Base-by-base conservation (phyloP, 768 basidiomycete genomes). In the Tylopilus subfusipes region DNA sequence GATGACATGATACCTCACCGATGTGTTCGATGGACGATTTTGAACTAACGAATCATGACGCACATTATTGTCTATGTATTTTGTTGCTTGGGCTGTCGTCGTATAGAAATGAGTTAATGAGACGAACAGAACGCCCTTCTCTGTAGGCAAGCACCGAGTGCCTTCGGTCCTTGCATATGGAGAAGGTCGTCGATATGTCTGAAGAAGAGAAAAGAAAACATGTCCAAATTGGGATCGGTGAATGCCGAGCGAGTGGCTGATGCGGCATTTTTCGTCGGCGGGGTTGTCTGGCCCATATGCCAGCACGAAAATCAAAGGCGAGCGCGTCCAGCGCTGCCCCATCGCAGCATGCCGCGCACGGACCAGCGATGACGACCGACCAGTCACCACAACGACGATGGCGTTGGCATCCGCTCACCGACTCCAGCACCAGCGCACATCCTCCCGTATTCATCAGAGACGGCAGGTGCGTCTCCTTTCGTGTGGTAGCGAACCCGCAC, bases 401-500 rank as follows among this genome's bases (percentile, higher is more conserved):
- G 88, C 72, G 80, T 50, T 92, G 90, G 90, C 76, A 78, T 53
- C 78, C 82, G 45, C 75, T 93, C 53, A 83, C 88, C 36, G 87
- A 90, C 70, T 77, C 84, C 11, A 78, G 78, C 49, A 78, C 81
- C 42, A 87, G 80, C 60, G 79, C 74, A 57, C 78, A 79, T 36
- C 81, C 90, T 6, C 86, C 91, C 34, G 73, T 93, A 58, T 93
- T 94, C 70, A 92, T 93, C 27, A 88, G 80, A 69, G 93, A 98
- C 72, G 90, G 90, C 72, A 85, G 84, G 94, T 93, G 66, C 55
- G 75, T 64, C 47, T 40, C 43, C 42, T 25, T 54, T 36, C 30
- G 16, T 52, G 31, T 53, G 45, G 50, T 63, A 43, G 61, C 53
- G 58, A 56, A 21, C 33, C 18, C 34, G 18, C 51, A 42, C 24